Base-by-base conservation (phyloP, 1,284 basidiomycete genomes). In the Heterobasidion parviporum region DNA sequence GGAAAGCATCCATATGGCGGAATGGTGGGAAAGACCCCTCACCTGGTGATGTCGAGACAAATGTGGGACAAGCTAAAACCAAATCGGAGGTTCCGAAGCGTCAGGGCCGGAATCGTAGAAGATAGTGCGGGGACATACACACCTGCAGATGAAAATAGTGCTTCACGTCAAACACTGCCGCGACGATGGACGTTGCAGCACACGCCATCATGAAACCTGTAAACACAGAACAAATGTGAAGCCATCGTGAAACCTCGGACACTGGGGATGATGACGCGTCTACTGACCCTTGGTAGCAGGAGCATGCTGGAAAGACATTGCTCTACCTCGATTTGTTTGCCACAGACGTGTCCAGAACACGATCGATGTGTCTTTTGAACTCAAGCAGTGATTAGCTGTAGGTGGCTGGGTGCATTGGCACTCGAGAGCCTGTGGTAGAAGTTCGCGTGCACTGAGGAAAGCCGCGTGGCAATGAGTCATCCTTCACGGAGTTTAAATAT, bases 131-230 rank as follows among this genome's bases (percentile, higher is more conserved):
- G 8, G 64, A 61, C 35, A 16, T 34, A 59, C 72, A 58, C 58
- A 83, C 86, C 71, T 93, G 91, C 6, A 94, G 75, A 69, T 94
- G 88, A 57, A 93, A 80, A 66, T 92, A 90, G 63, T 94, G 86
- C 69, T 95, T 94, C 59, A 91, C 73, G 66, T 93, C 92, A 64
- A 93, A 87, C 47, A 94, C 70, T 1, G 90, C 87, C 43, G 80
- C 83, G 5, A 82, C 65, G 53, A 94, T 75, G 16, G 92, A 91
- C 4, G 83, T 77, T 52, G 89, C 61, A 36, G 83, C 90, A 43
- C 82, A 73, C 51, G 78, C 73, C 57, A 91, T 70, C 81, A 95
- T 92, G 57, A 93, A 72, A 50, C 86, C 93, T 94, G 64, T 32
- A 54, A n/a, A 20, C 10, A 52, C n/a, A 36, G 10, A 36, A n/a